Evolutionary conservation across 495 filamentous ascomycete genomes (phyloP).

Genomic region (Tetracladium marchalianum): DNA sequence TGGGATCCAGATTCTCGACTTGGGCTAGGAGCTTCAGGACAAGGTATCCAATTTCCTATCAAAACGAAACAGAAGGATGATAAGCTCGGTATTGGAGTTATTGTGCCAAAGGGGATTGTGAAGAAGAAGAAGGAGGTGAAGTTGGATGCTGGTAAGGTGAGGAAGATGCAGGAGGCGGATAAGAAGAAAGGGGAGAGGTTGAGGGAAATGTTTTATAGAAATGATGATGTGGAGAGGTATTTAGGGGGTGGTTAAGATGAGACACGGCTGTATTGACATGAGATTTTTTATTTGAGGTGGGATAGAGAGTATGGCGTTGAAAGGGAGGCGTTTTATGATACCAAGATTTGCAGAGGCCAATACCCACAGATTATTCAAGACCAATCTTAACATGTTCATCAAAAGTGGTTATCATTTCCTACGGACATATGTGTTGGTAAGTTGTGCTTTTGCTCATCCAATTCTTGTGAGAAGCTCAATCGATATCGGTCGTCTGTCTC

Average conservation of each 20-base stretch:
- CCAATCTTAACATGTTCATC: too few relatives aligned
- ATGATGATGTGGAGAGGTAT: constrained; percentile 63
- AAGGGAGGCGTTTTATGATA: too few relatives aligned
- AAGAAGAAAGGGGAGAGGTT: constrained; percentile 53
- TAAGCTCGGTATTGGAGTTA: constrained; percentile 59
- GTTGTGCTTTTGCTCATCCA: too few relatives aligned
- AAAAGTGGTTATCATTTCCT: too few relatives aligned
- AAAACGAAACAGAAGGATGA: constrained; percentile 65
- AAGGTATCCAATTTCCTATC: constrained; percentile 69
- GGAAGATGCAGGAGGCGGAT: constrained; percentile 48
- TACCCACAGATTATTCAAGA: too few relatives aligned
- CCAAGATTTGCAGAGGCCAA: too few relatives aligned
- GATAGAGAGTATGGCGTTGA: too few relatives aligned
- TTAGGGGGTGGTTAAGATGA: constrained; percentile 34
- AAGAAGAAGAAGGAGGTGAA: constrained; percentile 41
- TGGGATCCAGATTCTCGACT: constrained; percentile 77
- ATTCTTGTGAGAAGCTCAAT: too few relatives aligned
- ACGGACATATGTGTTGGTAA: too few relatives aligned
- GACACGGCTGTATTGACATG: too few relatives aligned
- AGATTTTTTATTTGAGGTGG: too few relatives aligned
- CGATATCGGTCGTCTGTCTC: too few relatives aligned
- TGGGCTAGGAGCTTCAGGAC: constrained; percentile 60
- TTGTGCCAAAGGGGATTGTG: constrained; percentile 26
- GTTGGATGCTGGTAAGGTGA: constrained; percentile 60
- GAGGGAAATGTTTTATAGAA: constrained; percentile 56